These are phyloP conservation scores for Amylocystis lapponica DNA, from an alignment of 768 basidiomycete genomes.

Conservation along the genomic window DNA sequence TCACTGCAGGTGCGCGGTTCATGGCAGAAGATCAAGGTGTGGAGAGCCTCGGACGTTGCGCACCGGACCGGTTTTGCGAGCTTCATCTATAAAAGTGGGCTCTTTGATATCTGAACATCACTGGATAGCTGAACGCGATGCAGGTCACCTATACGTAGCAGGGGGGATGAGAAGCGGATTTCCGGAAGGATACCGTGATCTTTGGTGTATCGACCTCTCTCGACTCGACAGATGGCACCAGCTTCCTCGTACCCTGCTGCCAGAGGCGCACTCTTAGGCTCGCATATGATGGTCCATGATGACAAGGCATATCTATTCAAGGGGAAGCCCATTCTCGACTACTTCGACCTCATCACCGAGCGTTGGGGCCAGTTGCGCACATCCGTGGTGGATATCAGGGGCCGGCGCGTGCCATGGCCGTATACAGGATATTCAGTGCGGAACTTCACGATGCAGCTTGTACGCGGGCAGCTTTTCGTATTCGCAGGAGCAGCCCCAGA, in stretches of 20 bases:
- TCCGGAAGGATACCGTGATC: conserved; percentile 10
- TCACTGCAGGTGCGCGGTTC: conserved; percentile 30
- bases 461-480: conserved; percentile 30
- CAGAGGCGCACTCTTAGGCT: conserved; percentile 4
- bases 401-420: conserved; percentile 11
- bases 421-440: conserved; percentile 1
- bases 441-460: conserved; percentile 13
- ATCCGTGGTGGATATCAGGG: conserved; percentile 11
- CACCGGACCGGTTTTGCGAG: conserved; percentile 20
- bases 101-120: background rate
- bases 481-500: conserved; percentile 30
- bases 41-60: conserved; percentile 22
- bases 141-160: conserved; percentile 14
- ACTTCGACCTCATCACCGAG: conserved; percentile 31
- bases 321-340: conserved; percentile 25
- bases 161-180: conserved; percentile 12
- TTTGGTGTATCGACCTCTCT: conserved; percentile 15
- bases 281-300: conserved; percentile 18
- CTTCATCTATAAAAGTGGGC: conserved; percentile 18
- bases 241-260: conserved; percentile 10
- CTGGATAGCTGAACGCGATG: too few relatives aligned
- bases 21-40: conserved; percentile 28
- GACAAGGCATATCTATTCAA: conserved; percentile 33
- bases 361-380: conserved; percentile 28
- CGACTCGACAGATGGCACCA: conserved; percentile 12